Evolutionary conservation across 2,329 filamentous ascomycete species (phyloP), one percentile per base, ranked within the genome.

Genomic region (Aspergillus glaucus): DNA sequence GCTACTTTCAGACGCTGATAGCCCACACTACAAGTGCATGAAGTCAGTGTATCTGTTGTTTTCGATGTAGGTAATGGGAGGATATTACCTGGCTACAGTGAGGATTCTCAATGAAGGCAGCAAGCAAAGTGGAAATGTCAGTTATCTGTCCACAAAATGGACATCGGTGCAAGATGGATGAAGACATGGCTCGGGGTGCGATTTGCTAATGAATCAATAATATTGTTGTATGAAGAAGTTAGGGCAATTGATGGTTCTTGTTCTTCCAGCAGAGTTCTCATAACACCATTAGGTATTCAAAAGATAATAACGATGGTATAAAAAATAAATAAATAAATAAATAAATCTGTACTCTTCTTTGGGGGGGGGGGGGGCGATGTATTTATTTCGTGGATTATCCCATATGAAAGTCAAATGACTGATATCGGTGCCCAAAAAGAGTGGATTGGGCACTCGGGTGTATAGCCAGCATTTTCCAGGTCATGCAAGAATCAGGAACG

Each of bases 1-100:
- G 53, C 71, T 75, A 62, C 65, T 61, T 56, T 72, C 69, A 4
- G 62, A 64, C 28, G 61, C 64, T 30, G 69, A 70, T 45, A 73
- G 55, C n/a, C 70, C 68, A 54, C 70, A 72, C 70, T 74, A 57
- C 42, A 57, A 44, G 41, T 19, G 39, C 21, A 43, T 30, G 15
- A 32, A 21, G 55, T 66, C 54, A 62, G 57, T 44, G 32, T 48
- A 46, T 46, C 42, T 40, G 37, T 12, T 22, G 7, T 40, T 12
- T 19, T 19, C 10, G 9, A 40, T 19, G 9, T 12, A 6, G 37
- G 17, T 9, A 30, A 4, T 37, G n/a, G 43, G 24, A 41, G 24
- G 43, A 48, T 57, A 57, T 60, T 70, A 73, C 70, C 69, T 71
- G 64, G 52, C 59, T 64, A 61, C 70, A 73, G 49, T 66, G 59